These are phyloP conservation scores for Talaromyces trachyspermus DNA, from an alignment of 495 filamentous ascomycete species.

Conservation along the genomic window DNA sequence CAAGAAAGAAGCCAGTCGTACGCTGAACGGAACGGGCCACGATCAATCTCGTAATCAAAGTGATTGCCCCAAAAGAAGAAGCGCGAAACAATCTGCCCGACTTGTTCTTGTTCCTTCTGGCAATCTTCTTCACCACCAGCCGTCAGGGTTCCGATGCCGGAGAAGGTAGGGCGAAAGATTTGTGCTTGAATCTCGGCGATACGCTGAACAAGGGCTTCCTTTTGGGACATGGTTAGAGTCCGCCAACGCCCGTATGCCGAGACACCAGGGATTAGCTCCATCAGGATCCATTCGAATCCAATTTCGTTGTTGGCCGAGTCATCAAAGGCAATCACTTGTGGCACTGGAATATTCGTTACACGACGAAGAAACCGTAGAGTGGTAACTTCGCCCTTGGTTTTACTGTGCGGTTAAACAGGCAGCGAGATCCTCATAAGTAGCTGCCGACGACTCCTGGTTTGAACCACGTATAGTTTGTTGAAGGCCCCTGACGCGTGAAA, in stretches of 20 bases:
- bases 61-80: constrained; percentile 27
- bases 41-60: constrained; percentile 13
- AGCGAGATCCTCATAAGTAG: constrained; percentile 44
- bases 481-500: constrained; percentile 12
- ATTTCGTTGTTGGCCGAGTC: constrained; percentile 36
- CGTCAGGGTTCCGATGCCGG: constrained; percentile 30
- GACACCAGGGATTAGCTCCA: constrained; percentile 40
- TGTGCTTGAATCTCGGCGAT: constrained; percentile 28
- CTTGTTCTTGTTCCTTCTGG: neutral
- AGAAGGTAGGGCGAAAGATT: constrained; percentile 20
- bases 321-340: constrained; percentile 41
- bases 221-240: constrained; percentile 23
- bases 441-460: neutral
- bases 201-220: constrained; percentile 27
- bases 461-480: constrained; percentile 15
- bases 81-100: constrained; percentile 23
- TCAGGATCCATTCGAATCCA: constrained; percentile 55
- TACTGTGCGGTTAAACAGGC: constrained; percentile 45
- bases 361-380: constrained; percentile 41
- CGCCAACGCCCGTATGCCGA: constrained; percentile 35
- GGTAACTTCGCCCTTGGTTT: constrained; percentile 48
- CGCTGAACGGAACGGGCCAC: constrained; percentile 19
- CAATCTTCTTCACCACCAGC: constrained; percentile 9
- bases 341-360: constrained; percentile 44
- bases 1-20: constrained; percentile 20